These are phyloP conservation scores for Penicillium macrosclerotiorum DNA, from an alignment of 495 filamentous ascomycete genomes.

Conservation along the genomic window DNA sequence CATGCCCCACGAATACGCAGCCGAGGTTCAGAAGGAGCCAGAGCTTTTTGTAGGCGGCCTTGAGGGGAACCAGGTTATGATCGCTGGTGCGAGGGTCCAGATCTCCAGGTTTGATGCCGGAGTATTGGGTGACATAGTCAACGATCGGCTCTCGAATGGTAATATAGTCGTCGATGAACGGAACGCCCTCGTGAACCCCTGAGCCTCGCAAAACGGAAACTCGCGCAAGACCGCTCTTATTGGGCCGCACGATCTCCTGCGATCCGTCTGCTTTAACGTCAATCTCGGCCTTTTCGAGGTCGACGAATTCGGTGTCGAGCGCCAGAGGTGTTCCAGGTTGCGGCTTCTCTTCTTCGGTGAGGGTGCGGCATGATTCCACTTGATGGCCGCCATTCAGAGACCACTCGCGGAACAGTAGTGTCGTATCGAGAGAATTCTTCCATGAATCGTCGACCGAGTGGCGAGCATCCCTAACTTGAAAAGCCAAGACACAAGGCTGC, in stretches of 20 bases:
- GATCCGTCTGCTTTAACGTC: conserved; percentile 90
- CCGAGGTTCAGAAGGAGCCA: conserved; percentile 96
- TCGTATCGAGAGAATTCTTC: conserved; percentile 80
- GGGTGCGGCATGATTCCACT: conserved; percentile 51
- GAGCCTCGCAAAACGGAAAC: conserved; percentile 82
- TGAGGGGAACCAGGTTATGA: conserved; percentile 81
- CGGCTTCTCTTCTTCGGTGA: conserved; percentile 67
- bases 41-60: conserved; percentile 93
- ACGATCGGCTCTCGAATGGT: conserved; percentile 85
- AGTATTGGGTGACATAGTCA: conserved; percentile 91
- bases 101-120: conserved; percentile 82
- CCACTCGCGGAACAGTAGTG: conserved; percentile 74
- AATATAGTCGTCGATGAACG: conserved; percentile 98
- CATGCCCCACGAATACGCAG: conserved; percentile 91
- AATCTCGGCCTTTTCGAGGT: conserved; percentile 84
- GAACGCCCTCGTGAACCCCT: conserved; percentile 70
- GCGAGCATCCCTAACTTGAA: conserved; percentile 72
- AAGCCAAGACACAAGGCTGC: conserved; percentile 79
- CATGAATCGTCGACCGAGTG: conserved; percentile 79
- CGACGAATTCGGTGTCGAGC: conserved; percentile 94
- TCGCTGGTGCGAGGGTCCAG: conserved; percentile 69
- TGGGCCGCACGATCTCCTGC: conserved; percentile 80
- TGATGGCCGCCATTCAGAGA: conserved; percentile 50
- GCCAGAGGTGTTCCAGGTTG: conserved; percentile 71
- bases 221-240: conserved; percentile 77